Conservation (phyloP, 1,284 basidiomycete species). For the Sporisorium reilianum region DNA sequence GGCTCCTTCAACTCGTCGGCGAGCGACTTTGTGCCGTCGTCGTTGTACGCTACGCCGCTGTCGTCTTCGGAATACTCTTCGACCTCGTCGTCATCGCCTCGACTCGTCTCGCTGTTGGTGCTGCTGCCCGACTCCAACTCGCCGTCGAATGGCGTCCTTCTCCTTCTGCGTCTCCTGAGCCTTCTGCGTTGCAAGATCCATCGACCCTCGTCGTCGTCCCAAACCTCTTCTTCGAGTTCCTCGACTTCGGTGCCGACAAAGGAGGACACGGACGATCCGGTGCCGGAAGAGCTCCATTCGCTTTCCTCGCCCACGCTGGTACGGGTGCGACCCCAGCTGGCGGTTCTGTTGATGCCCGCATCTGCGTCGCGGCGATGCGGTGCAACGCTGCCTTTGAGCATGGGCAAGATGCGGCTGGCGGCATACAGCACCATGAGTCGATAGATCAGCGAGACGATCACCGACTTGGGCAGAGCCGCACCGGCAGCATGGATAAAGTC, state of each 20-base stretch:
- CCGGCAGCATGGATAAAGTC: constrained; percentile 58
- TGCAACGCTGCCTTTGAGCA: constrained; percentile 48
- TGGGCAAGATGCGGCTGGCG: constrained; percentile 63
- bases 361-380: constrained; percentile 2
- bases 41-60: constrained; percentile 40
- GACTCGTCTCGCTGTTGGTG: constrained; percentile 5
- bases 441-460: constrained; percentile 65
- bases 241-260: constrained; percentile 21
- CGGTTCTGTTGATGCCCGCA: background rate
- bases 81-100: constrained; percentile 1
- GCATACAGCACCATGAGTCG: constrained; percentile 66
- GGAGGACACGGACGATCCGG: constrained; percentile 9
- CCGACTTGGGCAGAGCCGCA: constrained; percentile 62
- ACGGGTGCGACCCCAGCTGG: constrained; percentile 33
- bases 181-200: constrained; percentile 42
- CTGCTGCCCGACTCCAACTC: constrained; percentile 20
- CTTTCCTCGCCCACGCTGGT: constrained; percentile 2
- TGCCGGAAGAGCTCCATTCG: constrained; percentile 24
- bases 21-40: constrained; percentile 20
- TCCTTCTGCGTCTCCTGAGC: constrained; percentile 19
- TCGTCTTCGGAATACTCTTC: constrained; percentile 35
- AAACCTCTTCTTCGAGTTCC: constrained; percentile 36
- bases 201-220: constrained; percentile 39
- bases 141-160: constrained; percentile 25
- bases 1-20: constrained; percentile 32